Evolutionary conservation across 2,329 filamentous ascomycete species (phyloP), one percentile per base, ranked within the genome.

Genomic region (Curvularia lunata): DNA sequence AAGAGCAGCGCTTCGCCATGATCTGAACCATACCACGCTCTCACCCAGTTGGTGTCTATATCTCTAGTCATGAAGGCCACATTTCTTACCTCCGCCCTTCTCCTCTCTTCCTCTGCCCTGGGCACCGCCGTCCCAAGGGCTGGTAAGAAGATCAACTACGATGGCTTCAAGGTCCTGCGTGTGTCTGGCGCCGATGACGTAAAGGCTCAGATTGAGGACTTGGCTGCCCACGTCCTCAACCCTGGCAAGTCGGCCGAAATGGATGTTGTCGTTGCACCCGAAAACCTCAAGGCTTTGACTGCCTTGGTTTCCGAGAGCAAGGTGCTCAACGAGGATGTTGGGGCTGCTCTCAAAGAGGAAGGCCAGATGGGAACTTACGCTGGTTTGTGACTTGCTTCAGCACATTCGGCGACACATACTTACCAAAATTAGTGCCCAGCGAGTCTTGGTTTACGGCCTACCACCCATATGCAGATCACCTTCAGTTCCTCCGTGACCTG

Each of bases 361-460:
- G 70, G 67, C 37, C 63, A 72, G 47, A 58, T 74, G 48, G 52
- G 63, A 21, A 58, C 60, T 10, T 70, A 70, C 51, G 70, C 71
- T 30, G 73, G 73, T 74, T 56, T 10, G 56, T 64, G n/a, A 2
- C 12, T 10, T 27, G n/a, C 16, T 45, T n/a, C 10, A 5, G 1
- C n/a, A 30, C 6, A 5, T 25, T 19, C 10, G 7, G 32, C 18
- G 21, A 37, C 13, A 13, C 1, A 18, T 23, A 21, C 52, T 69
- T 12, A 70, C 19, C 19, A 12, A 5, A 6, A 12, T 0, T 16
- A 72, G 72, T 75, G 0, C 73, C 74, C 6, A 69, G 65, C 34
- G 74, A 74, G 58, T 63, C 65, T 7, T 77, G 73, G 72, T 77
- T 77, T 56, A 75, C 70, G 3, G 68, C 73, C 10, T 77, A 77